Conservation (phyloP, 495 filamentous ascomycete species). For the Lepraria neglecta region DNA sequence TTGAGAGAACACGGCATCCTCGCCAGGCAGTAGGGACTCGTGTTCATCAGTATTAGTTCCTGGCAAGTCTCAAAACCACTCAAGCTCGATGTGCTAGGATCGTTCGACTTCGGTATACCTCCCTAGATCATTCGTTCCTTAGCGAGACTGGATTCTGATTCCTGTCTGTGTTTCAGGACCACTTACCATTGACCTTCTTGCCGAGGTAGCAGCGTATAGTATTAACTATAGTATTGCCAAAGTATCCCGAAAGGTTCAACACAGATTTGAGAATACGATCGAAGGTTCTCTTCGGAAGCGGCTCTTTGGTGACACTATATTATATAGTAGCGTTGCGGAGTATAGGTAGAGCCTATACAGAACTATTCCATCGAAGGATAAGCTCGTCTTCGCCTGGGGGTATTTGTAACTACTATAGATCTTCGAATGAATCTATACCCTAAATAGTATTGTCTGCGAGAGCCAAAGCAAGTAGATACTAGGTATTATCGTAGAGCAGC, state of each 20-base stretch:
- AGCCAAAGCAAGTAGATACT: too few species aligned
- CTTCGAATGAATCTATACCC: conserved; percentile 4
- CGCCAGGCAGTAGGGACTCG: too few species aligned
- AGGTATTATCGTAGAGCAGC: conserved; percentile 15
- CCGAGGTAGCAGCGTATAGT: too few species aligned
- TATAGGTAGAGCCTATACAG: conserved; percentile 5
- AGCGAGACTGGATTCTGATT: neutral
- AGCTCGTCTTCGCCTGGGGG: conserved; percentile 13
- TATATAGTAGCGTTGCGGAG: conserved; percentile 10
- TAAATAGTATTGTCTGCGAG: conserved; percentile 15
- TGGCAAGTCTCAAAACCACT: too few species aligned
- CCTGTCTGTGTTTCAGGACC: conserved; percentile 4
- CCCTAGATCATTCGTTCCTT: neutral
- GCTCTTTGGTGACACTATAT: conserved; percentile 5
- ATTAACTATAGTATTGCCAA: conserved; percentile 4
- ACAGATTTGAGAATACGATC: conserved; percentile 13
- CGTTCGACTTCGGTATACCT: too few species aligned
- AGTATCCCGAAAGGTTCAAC: conserved; percentile 15
- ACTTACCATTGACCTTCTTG: neutral
- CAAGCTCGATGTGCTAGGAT: too few species aligned
- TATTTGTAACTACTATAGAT: conserved; percentile 12
- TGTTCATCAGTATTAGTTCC: too few species aligned
- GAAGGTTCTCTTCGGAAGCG: neutral
- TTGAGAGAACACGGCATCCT: too few species aligned
- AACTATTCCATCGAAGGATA: conserved; percentile 16